Evolutionary conservation across 768 basidiomycete genomes (phyloP).

Genomic region (Infundibulicybe gibba): DNA sequence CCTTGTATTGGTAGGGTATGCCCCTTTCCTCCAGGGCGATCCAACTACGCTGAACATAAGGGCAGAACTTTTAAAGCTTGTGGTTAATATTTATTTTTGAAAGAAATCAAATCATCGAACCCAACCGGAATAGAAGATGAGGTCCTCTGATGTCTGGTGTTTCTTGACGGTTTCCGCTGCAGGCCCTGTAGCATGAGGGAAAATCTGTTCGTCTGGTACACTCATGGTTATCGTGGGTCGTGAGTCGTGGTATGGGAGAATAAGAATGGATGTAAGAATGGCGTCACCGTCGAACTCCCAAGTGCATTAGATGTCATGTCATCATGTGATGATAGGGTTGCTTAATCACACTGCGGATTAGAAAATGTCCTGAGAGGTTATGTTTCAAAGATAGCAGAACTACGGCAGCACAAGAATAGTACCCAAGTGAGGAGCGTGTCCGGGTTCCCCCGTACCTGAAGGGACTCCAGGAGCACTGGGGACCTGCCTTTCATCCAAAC

Average conservation of each 20-base stretch:
- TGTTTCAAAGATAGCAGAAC: background rate
- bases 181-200: conserved; percentile 53
- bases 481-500: conserved; percentile 29
- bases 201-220: conserved; percentile 48
- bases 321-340: background rate
- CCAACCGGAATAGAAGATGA: conserved; percentile 62
- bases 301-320: background rate
- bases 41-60: conserved; percentile 61
- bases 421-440: conserved; percentile 8
- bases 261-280: background rate
- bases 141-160: conserved; percentile 48
- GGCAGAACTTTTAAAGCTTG: conserved; percentile 41
- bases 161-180: conserved; percentile 48
- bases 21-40: conserved; percentile 63
- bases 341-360: background rate
- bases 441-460: no score
- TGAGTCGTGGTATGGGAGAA: conserved; percentile 2
- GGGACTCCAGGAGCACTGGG: background rate
- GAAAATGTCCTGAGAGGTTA: no score
- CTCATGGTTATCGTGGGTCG: conserved; percentile 21
- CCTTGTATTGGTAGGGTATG: conserved; percentile 65
- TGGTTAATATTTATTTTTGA: conserved; percentile 4
- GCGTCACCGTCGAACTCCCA: background rate
- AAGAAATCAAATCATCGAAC: conserved; percentile 23
- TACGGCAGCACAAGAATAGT: conserved; percentile 33